Evolutionary conservation across 768 basidiomycete genomes (phyloP).

Genomic region (Boletus barrowsii): DNA sequence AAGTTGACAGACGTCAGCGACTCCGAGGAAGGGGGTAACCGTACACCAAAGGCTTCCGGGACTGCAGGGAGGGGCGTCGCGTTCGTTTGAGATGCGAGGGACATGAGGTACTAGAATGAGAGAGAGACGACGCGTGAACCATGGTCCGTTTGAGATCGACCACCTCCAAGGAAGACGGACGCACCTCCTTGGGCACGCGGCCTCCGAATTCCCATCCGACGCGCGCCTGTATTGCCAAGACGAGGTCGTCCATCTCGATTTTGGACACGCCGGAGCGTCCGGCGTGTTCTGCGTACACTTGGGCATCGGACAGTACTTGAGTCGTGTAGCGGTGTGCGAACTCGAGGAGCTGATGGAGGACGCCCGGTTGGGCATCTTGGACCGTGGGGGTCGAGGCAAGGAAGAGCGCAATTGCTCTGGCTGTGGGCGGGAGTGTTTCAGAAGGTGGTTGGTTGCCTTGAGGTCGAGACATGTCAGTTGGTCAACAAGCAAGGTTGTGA

Average conservation of each 20-base stretch:
- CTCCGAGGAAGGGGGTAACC: constrained; percentile 66
- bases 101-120: constrained; percentile 60
- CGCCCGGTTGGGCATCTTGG: constrained; percentile 82
- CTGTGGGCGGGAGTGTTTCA: constrained; percentile 80
- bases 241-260: constrained; percentile 80
- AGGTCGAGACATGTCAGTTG: constrained; percentile 38
- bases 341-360: constrained; percentile 83
- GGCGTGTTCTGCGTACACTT: constrained; percentile 85
- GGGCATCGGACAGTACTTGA: constrained; percentile 80
- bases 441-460: constrained; percentile 33
- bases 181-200: constrained; percentile 83
- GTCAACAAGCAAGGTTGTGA: background rate
- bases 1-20: constrained; percentile 81
- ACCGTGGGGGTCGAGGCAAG: constrained; percentile 81
- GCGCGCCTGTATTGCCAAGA: constrained; percentile 79
- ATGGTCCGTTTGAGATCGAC: too few relatives aligned
- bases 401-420: constrained; percentile 78
- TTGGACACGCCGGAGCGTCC: constrained; percentile 59
- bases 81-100: constrained; percentile 82
- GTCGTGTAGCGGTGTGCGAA: constrained; percentile 82
- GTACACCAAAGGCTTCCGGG: constrained; percentile 86
- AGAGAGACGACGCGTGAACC: background rate
- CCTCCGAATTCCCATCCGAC: constrained; percentile 94
- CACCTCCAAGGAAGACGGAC: constrained; percentile 7
- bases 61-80: constrained; percentile 75